Percentiles rank a stretch among this genome's conserved stretches.
Evolutionary conservation across 768 basidiomycete genomes (phyloP).

Genomic region (Lactarius hatsudake): DNA sequence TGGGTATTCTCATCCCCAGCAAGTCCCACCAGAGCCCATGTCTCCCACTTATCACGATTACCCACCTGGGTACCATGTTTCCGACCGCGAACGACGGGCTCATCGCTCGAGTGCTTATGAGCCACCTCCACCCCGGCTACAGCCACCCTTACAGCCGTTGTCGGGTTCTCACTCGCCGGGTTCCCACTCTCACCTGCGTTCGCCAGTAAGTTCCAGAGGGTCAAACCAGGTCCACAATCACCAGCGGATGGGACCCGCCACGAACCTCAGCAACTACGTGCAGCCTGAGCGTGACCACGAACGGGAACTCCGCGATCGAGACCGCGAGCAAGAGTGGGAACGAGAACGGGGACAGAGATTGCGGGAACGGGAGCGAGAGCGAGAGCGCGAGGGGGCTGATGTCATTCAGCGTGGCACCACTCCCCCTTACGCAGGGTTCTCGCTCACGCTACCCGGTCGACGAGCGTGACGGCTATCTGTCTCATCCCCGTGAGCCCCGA

Average conservation of each 20-base stretch:
- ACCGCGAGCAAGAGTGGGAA: constrained; percentile 31
- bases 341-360: constrained; percentile 42
- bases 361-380: constrained; percentile 25
- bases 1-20: constrained; percentile 23
- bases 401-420: constrained; percentile 11
- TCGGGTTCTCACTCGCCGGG: constrained; percentile 26
- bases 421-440: constrained; percentile 23
- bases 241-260: constrained; percentile 63
- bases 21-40: constrained; percentile 23
- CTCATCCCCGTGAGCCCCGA: constrained; percentile 22
- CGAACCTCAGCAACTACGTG: constrained; percentile 48
- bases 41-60: constrained; percentile 26
- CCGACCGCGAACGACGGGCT: constrained; percentile 19
- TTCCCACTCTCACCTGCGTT: constrained; percentile 51
- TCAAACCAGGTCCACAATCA: constrained; percentile 53
- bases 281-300: constrained; percentile 52
- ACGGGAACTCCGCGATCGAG: constrained; percentile 42
- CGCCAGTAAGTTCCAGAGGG: constrained; percentile 33
- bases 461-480: constrained; percentile 26
- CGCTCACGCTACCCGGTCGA: constrained; percentile 30
- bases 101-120: constrained; percentile 19
- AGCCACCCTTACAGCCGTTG: constrained; percentile 14
- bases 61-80: constrained; percentile 11
- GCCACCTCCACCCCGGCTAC: constrained; percentile 10
- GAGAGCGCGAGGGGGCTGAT: constrained; percentile 10